Evolutionary conservation across 768 basidiomycete species (phyloP).

Genomic region (Cystofilobasidium bisporidii): DNA sequence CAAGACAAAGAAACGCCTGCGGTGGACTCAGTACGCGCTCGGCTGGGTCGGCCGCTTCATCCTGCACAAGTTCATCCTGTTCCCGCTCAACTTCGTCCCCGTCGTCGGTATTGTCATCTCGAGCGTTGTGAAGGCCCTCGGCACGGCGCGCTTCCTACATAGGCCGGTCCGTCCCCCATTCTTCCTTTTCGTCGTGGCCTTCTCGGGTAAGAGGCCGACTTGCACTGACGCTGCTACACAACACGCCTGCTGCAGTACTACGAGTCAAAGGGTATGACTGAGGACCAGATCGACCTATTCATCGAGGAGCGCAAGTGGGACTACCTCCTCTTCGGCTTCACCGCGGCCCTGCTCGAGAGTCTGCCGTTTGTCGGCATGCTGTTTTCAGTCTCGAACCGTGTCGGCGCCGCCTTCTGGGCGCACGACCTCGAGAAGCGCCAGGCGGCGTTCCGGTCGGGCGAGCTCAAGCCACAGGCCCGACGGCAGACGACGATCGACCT

Average conservation of each 20-base stretch:
- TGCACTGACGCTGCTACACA: too few relatives aligned
- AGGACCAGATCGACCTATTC: conserved; percentile 59
- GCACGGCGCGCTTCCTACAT: conserved; percentile 61
- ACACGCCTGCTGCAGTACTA: conserved; percentile 72
- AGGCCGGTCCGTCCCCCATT: conserved; percentile 49
- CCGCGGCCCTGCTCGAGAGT: conserved; percentile 68
- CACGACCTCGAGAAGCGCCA: conserved; percentile 45
- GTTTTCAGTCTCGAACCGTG: conserved; percentile 48
- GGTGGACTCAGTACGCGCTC: conserved; percentile 40
- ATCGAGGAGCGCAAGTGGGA: conserved; percentile 86
- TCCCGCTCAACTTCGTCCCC: conserved; percentile 60
- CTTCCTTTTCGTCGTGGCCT: too few relatives aligned
- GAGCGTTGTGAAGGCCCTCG: conserved; percentile 58
- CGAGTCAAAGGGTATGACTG: conserved; percentile 69
- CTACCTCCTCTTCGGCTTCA: conserved; percentile 79
- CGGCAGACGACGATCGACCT: conserved; percentile 11
- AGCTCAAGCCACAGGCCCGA: conserved; percentile 34
- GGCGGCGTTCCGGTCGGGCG: conserved; percentile 40
- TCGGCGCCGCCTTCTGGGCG: conserved; percentile 29
- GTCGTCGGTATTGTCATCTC: conserved; percentile 53
- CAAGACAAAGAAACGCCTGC: conserved; percentile 28
- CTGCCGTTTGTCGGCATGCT: conserved; percentile 71
- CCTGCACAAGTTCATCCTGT: conserved; percentile 47
- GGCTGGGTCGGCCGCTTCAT: conserved; percentile 44
- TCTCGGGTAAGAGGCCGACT: conserved; percentile 33